A percentile compares a stretch with the other conserved stretches of the same genome.
phyloP scores from a whole-genome alignment of 75 land plant species.

The Adiantum capillusveneris region DNA sequence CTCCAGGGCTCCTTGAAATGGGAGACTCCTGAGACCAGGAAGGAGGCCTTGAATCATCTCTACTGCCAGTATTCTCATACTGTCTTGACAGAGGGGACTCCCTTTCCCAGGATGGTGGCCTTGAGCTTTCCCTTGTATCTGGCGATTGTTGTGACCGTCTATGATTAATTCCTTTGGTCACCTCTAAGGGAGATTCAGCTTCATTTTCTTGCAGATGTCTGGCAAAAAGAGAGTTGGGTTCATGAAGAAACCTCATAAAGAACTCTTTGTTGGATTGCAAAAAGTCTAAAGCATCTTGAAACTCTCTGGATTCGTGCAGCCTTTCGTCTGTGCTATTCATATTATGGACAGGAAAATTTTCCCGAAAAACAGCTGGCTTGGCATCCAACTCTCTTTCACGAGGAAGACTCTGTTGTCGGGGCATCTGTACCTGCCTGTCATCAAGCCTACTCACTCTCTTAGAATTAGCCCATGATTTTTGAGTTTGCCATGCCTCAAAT shows the following conservation, averaged over 20 bases:
- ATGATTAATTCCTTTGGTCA: no score
- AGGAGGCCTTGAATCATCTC: not conserved
- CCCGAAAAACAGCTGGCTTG: conserved; percentile 1
- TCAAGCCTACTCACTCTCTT: conserved; percentile 23
- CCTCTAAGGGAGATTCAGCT: conserved; percentile 1
- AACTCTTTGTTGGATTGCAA: conserved; percentile 68
- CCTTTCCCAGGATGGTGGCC: not conserved
- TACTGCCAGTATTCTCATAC: not conserved
- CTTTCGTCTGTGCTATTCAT: not conserved
- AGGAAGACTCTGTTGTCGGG: conserved; percentile 18
- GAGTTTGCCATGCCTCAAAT: conserved; percentile 80
- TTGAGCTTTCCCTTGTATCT: not conserved
- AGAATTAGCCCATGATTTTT: conserved; percentile 36
- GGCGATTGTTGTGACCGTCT: not conserved
- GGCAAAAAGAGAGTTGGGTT: conserved; percentile 50
- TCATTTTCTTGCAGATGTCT: conserved; percentile 45
- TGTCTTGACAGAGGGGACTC: conserved; percentile 2
- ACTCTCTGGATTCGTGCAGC: conserved; percentile 43
- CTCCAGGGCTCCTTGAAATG: no score
- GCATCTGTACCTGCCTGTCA: conserved; percentile 18
- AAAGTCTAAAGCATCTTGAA: conserved; percentile 59
- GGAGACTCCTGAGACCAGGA: no score
- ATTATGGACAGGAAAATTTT: conserved; percentile 4
- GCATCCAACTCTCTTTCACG: conserved; percentile 24
- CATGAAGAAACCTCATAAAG: conserved; percentile 55